Evolutionary conservation across 2,329 filamentous ascomycete genomes (phyloP).

Genomic region (Hymenoscyphus linearis): DNA sequence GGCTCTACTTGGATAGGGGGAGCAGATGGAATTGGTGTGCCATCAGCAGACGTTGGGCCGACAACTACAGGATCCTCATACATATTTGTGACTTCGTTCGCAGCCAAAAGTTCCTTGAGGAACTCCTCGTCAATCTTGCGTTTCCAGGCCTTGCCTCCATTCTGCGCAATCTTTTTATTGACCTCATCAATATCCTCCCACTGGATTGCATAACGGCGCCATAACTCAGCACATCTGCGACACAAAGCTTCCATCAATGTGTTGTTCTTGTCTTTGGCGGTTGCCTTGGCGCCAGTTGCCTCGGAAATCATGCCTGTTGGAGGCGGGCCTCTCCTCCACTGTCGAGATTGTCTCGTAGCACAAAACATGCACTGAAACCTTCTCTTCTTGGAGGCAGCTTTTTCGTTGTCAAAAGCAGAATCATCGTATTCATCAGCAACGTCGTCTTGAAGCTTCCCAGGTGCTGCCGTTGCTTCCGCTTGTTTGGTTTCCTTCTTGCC

Average conservation of each 20-base stretch:
- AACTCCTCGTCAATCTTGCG: constrained; percentile 89
- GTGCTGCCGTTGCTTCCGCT: constrained; percentile 61
- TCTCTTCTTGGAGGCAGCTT: constrained; percentile 64
- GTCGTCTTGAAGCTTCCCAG: constrained; percentile 79
- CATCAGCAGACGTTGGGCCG: constrained; percentile 19
- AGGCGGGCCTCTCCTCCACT: constrained; percentile 87
- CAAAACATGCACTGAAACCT: constrained; percentile 95
- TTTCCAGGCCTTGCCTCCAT: constrained; percentile 78
- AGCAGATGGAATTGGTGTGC: constrained; percentile 20
- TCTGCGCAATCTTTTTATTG: constrained; percentile 75
- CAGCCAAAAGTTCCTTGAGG: constrained; percentile 63
- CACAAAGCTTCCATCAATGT: constrained; percentile 77
- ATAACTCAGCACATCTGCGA: constrained; percentile 83
- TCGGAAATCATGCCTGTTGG: constrained; percentile 63
- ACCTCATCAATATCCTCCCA: constrained; percentile 94
- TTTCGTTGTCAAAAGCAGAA: constrained; percentile 83
- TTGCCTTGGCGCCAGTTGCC: constrained; percentile 57
- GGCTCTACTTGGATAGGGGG: constrained; percentile 42
- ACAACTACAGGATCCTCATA: constrained; percentile 34
- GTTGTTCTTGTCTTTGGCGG: constrained; percentile 68
- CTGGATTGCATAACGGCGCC: constrained; percentile 92
- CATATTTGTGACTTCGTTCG: constrained; percentile 53
- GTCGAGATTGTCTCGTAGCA: constrained; percentile 68
- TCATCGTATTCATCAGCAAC: constrained; percentile 90
- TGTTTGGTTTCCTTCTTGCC: constrained; percentile 82